Percentiles rank a stretch among this genome's conserved stretches.
Conservation (phyloP, 345 rosid species). For the Linum tenue region DNA sequence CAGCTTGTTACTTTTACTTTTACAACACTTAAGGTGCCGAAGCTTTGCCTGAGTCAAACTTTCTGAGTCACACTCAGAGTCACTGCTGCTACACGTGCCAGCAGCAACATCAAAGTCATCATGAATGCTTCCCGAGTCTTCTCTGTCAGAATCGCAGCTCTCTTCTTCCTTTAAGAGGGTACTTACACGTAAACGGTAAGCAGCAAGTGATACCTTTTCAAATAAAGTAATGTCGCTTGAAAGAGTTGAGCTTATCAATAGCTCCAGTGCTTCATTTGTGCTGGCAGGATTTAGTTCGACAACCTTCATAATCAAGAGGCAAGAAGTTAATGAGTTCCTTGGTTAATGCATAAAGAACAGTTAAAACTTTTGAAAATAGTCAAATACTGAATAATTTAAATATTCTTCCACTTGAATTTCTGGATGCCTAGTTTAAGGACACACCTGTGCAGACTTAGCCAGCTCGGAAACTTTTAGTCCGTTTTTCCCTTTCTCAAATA, state of each 20-base stretch:
- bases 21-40: constrained; percentile 20
- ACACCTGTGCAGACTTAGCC: constrained; percentile 56
- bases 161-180: constrained; percentile 37
- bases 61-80: constrained; percentile 50
- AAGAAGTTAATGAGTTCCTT: not conserved
- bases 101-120: constrained; percentile 40
- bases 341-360: not conserved
- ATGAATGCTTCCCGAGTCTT: constrained; percentile 80
- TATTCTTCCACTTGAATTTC: not conserved
- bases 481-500: constrained; percentile 56
- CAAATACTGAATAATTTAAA: not conserved
- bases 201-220: constrained; percentile 75
- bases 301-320: constrained; percentile 36
- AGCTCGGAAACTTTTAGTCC: constrained; percentile 66
- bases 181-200: constrained; percentile 67
- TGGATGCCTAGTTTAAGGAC: constrained; percentile 3
- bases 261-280: constrained; percentile 54
- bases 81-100: constrained; percentile 41
- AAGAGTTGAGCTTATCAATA: constrained; percentile 61
- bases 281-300: constrained; percentile 50
- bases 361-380: no score
- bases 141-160: constrained; percentile 53
- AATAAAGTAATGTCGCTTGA: constrained; percentile 90
- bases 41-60: constrained; percentile 27
- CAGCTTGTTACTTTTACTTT: constrained; percentile 35